These are phyloP conservation scores for Arctostaphylos glauca DNA, from an alignment of 148 eudicot genomes.

Conservation along the genomic window DNA sequence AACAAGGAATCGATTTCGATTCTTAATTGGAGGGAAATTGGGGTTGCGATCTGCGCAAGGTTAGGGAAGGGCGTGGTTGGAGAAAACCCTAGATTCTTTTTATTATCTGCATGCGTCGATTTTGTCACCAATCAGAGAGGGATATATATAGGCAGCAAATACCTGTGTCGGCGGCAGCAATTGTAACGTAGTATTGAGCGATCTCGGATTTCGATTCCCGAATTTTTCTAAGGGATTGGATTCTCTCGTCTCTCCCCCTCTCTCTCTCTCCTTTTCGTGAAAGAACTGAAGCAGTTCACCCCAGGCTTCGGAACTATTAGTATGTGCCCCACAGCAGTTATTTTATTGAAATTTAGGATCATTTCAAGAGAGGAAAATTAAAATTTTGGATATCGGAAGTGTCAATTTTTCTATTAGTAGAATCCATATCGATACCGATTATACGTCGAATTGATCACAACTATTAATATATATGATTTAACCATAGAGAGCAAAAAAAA, in stretches of 20 bases:
- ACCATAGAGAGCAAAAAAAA: no score
- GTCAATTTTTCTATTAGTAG: no score
- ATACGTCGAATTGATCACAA: no score
- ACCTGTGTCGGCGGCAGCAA: no score
- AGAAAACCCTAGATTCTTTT: constrained; percentile 4
- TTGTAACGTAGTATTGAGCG: no score
- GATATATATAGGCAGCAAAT: no score
- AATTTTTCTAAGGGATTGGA: background rate
- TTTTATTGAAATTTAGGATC: no score
- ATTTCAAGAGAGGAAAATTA: no score
- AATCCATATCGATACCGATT: no score
- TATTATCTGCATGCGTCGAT: background rate
- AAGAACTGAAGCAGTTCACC: background rate
- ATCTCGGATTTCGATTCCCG: no score
- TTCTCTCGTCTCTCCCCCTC: background rate
- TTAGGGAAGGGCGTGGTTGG: background rate
- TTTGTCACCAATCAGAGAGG: background rate
- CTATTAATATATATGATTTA: no score
- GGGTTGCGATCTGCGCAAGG: constrained; percentile 5
- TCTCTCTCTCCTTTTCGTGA: background rate
- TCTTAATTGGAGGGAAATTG: background rate
- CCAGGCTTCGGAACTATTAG: background rate
- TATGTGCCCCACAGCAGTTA: background rate
- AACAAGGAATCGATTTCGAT: background rate
- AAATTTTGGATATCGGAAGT: no score